Evolutionary conservation across 129 eudicot genomes (phyloP), one percentile per base, ranked within the genome.

Genomic region (Glebionis coronaria): DNA sequence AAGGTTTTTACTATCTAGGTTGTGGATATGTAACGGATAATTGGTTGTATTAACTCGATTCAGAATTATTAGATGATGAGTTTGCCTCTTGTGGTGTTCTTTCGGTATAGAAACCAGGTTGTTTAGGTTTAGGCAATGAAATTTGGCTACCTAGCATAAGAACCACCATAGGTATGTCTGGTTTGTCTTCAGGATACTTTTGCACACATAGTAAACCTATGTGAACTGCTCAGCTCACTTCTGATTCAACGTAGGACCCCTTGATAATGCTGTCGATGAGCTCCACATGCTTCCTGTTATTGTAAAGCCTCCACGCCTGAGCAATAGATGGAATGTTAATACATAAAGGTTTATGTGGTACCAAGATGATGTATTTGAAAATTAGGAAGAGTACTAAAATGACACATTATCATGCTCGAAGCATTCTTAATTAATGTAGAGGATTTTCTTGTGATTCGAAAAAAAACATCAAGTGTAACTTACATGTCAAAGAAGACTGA

Each of bases 401-500:
- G 56, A 40, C 11, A 9, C 5, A 35, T 6, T 35, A 6, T 35
- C 40, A 35, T 35, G 40, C 8, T 35, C 40, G 8, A 35, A 35
- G 40, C 6, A 35, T 35, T 35, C 9, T 49, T 13, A 49, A 49
- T 7, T 3, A 49, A 49, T 13, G n/a, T 35, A 5, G 40, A 35
- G 40, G 40, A 9, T 49, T 35, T 4, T 53, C 3, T 53, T 53
- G 55, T 9, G 23, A 15, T 35, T 35, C 13, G n/a, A 13, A 49
- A 13, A n/a, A n/a, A 0, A 12, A 12, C 54, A 12, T 5, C 3
- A 56, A 5, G 12, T 4, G 25, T 12, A 3, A 50, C 84, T 80
- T 80, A 75, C 80, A 65, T 80, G 80, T 44, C 80, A 77, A 1
- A 70, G 67, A 63, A 80, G 84, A 38, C 75, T 75, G 38, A 69